Percentiles rank a stretch among this genome's conserved stretches.
These are phyloP conservation scores for Pulveroboletus sp. DNA, from an alignment of 768 basidiomycete genomes.

Conservation along the genomic window DNA sequence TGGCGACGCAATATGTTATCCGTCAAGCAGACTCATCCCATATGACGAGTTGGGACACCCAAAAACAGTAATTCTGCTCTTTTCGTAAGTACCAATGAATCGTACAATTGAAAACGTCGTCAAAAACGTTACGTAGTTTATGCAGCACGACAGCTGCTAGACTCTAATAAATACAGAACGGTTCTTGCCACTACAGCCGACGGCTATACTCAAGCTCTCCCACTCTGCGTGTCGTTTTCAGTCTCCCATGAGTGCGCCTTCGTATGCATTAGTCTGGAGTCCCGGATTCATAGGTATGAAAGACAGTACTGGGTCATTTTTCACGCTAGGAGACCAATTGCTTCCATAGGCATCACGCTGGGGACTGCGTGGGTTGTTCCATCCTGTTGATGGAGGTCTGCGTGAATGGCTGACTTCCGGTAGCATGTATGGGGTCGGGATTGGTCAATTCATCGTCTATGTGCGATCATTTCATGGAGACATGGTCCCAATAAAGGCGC, in stretches of 20 bases:
- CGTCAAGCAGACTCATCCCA: too few relatives aligned
- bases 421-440: constrained; percentile 18
- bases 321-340: neutral
- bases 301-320: too few relatives aligned
- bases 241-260: constrained; percentile 4
- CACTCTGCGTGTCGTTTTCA: neutral
- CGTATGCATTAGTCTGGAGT: constrained; percentile 3
- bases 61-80: too few relatives aligned
- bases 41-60: too few relatives aligned
- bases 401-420: neutral
- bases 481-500: constrained; percentile 2
- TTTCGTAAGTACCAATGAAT: too few relatives aligned
- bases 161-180: too few relatives aligned
- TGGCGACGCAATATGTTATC: too few relatives aligned
- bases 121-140: too few relatives aligned
- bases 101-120: too few relatives aligned
- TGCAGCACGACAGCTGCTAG: too few relatives aligned
- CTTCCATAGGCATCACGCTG: constrained; percentile 17
- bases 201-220: too few relatives aligned
- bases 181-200: too few relatives aligned
- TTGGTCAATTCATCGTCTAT: constrained; percentile 21
- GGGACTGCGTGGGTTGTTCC: constrained; percentile 11
- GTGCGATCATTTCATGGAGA: constrained; percentile 17
- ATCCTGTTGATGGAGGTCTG: neutral
- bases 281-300: constrained; percentile 19